These are phyloP conservation scores for Kuraishia borneana DNA, from an alignment of 805 yeast genomes.

Conservation along the genomic window DNA sequence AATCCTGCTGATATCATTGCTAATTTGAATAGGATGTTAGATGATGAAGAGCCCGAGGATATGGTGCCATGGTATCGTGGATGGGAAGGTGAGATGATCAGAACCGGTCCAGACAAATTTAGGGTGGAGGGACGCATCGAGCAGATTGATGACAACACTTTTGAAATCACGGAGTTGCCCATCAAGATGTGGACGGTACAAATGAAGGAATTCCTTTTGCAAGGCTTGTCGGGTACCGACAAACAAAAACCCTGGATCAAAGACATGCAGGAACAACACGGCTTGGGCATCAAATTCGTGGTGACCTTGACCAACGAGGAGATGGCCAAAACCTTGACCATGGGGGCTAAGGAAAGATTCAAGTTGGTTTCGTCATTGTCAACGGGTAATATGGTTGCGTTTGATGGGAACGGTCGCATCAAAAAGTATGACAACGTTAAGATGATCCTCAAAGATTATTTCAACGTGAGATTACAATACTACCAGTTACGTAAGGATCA, in stretches of 20 bases:
- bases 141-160: constrained; percentile 64
- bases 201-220: constrained; percentile 73
- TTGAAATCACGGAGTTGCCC: constrained; percentile 90
- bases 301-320: constrained; percentile 67
- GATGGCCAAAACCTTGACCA: constrained; percentile 64
- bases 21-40: constrained; percentile 66
- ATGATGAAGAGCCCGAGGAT: constrained; percentile 54
- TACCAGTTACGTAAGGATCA: constrained; percentile 87
- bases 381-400: constrained; percentile 88
- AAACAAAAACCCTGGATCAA: constrained; percentile 77
- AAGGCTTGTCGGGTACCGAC: constrained; percentile 68
- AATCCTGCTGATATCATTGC: constrained; percentile 76
- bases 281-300: constrained; percentile 66
- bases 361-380: constrained; percentile 60
- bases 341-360: constrained; percentile 80
- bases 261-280: constrained; percentile 92
- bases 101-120: constrained; percentile 53
- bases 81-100: constrained; percentile 79
- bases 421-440: constrained; percentile 67
- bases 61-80: constrained; percentile 94
- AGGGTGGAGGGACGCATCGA: constrained; percentile 73
- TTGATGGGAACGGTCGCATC: constrained; percentile 82
- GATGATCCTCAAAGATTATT: constrained; percentile 78
- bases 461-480: constrained; percentile 74
- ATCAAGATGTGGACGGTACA: constrained; percentile 87